phyloP scores from a whole-genome alignment of 768 basidiomycete species.

The Paxillus rubicundulus region DNA sequence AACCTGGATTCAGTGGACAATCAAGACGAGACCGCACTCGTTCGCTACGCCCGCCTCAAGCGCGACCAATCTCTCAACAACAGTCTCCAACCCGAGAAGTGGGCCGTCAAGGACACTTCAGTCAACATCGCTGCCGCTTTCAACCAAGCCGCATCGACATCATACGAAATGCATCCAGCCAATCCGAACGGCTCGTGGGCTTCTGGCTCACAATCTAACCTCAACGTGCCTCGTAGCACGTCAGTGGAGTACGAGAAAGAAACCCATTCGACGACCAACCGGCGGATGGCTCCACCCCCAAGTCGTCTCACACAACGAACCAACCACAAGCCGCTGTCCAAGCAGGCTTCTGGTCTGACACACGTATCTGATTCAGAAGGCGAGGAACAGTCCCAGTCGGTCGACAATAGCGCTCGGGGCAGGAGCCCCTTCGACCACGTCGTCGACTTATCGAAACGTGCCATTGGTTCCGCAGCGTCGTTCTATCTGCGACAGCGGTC shows the following conservation, averaged over 20 bases:
- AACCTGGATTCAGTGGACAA: slow-evolving; percentile 43
- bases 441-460: slow-evolving; percentile 53
- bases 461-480: slow-evolving; percentile 49
- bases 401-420: slow-evolving; percentile 45
- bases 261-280: slow-evolving; percentile 48
- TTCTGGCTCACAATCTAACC: slow-evolving; percentile 49
- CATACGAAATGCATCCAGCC: slow-evolving; percentile 40
- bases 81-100: slow-evolving; percentile 57
- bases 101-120: slow-evolving; percentile 77
- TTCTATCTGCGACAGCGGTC: slow-evolving; percentile 67
- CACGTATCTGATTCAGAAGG: slow-evolving; percentile 70
- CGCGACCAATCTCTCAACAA: slow-evolving; percentile 36
- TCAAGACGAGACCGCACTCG: slow-evolving; percentile 44
- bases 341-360: slow-evolving; percentile 45
- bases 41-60: slow-evolving; percentile 47
- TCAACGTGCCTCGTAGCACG: slow-evolving; percentile 63
- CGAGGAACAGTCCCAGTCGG: slow-evolving; percentile 40
- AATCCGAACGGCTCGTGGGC: slow-evolving; percentile 69
- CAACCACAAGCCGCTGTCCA: slow-evolving; percentile 51
- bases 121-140: slow-evolving; percentile 86
- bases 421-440: slow-evolving; percentile 70
- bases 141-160: slow-evolving; percentile 56
- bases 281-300: slow-evolving; percentile 66
- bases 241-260: slow-evolving; percentile 79
- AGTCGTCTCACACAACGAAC: slow-evolving; percentile 38